Percentiles rank a stretch among this genome's conserved stretches.
Evolutionary conservation across 495 filamentous ascomycete genomes (phyloP).

Genomic region (Amorphotheca resinae): DNA sequence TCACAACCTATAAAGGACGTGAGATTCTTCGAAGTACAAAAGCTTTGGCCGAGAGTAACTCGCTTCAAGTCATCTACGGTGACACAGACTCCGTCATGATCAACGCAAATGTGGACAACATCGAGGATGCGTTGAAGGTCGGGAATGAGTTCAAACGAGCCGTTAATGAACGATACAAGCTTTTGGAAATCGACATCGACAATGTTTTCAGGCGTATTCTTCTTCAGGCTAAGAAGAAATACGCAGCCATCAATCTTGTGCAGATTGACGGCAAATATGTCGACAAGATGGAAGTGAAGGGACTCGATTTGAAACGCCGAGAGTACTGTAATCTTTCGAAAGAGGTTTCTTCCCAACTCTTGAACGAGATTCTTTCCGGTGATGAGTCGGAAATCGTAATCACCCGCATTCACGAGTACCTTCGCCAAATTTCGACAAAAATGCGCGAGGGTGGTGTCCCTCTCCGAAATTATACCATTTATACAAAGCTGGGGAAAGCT

Average conservation of each 20-base stretch:
- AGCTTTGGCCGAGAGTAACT: constrained; percentile 78
- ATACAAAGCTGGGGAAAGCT: constrained; percentile 89
- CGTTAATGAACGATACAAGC: constrained; percentile 79
- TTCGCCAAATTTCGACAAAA: constrained; percentile 65
- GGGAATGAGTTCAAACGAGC: constrained; percentile 54
- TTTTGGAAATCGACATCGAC: constrained; percentile 95
- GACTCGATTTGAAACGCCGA: constrained; percentile 91
- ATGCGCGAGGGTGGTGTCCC: constrained; percentile 71
- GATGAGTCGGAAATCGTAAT: constrained; percentile 85
- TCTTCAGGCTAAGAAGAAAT: constrained; percentile 98
- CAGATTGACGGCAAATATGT: constrained; percentile 80
- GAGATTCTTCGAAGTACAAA: constrained; percentile 95
- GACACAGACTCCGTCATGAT: constrained; percentile 99
- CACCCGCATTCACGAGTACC: constrained; percentile 81
- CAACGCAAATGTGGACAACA: constrained; percentile 91
- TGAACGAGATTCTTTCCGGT: constrained; percentile 87
- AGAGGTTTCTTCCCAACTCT: constrained; percentile 71
- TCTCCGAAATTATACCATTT: constrained; percentile 84
- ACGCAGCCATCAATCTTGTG: constrained; percentile 89
- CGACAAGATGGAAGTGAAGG: constrained; percentile 96
- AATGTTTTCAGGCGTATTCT: constrained; percentile 91
- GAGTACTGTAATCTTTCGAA: constrained; percentile 93
- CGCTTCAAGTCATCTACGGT: constrained; percentile 90
- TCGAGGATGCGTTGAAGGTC: constrained; percentile 79
- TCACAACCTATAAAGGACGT: constrained; percentile 94